These are phyloP conservation scores for Neurospora terricola DNA, from an alignment of 495 filamentous ascomycete species.

Conservation along the genomic window DNA sequence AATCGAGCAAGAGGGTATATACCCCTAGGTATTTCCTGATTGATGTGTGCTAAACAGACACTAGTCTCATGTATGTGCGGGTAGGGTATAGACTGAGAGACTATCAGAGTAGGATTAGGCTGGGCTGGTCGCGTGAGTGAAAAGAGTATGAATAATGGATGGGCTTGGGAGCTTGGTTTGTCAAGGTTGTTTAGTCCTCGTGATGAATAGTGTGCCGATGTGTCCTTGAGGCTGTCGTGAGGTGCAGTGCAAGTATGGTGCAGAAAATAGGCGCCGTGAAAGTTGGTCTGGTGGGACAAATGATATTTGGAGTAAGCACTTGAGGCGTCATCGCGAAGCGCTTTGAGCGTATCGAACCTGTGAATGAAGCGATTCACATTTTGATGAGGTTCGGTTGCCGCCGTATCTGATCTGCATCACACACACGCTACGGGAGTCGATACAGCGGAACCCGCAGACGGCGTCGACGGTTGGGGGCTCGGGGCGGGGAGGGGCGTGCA, in stretches of 20 bases:
- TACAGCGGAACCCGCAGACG: not conserved
- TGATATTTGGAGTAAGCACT: not conserved
- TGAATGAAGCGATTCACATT: not conserved
- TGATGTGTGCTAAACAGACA: not conserved
- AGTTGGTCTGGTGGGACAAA: not conserved
- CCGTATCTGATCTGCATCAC: not conserved
- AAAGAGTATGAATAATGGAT: not conserved
- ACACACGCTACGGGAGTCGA: not conserved
- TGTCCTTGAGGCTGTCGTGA: not conserved
- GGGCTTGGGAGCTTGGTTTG: not conserved
- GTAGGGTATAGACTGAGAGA: not conserved
- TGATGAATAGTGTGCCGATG: not conserved
- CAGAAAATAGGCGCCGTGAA: not conserved
- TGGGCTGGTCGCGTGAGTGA: not conserved
- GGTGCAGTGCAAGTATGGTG: not conserved
- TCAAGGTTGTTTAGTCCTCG: not conserved
- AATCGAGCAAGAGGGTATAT: not conserved
- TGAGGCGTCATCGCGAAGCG: not conserved
- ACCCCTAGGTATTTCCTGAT: not conserved
- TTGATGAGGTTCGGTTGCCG: not conserved
- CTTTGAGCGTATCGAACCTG: not conserved
- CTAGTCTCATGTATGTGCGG: not conserved
- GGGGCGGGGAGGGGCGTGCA: not conserved
- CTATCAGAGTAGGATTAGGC: not conserved
- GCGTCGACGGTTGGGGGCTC: not conserved